Evolutionary conservation across 805 yeast genomes (phyloP), one percentile per base, ranked within the genome.

Genomic region (Brettanomyces nanus): DNA sequence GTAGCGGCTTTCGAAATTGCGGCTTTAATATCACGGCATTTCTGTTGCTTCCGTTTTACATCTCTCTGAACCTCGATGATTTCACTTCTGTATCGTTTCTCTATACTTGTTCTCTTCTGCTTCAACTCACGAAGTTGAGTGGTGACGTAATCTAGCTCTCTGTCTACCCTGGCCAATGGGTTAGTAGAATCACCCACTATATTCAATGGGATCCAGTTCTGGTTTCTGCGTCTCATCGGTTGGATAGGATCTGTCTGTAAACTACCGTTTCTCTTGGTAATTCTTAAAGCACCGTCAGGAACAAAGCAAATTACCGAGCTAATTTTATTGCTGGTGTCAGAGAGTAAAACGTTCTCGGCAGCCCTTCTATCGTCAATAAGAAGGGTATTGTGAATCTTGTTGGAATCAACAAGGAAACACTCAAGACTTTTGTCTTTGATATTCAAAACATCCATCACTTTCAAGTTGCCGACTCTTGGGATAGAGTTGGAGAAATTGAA

Each of bases 331-430:
- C 42, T 41, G 0, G 64, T 61, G 7, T 59, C 53, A 4, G 45
- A 41, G n/a, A 48, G 38, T 38, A 77, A 52, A 14, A 66, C 54
- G 0, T 44, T 39, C 45, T 73, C 75, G 0, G 84, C 90, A 11
- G 66, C 68, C 2, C 53, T 47, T 44, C 77, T 65, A 37, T 75
- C 63, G 1, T 68, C 66, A 14, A 75, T 64, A 28, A 87, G 54
- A 0, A 82, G 61, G 1, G 71, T 61, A 9, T 69, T 65, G 50
- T 89, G 95, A 33, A 84, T 69, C 31, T 61, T 65, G 29, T 68
- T 66, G 3, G 68, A 45, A 57, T 85, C 95, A 36, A 87, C 77
- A 33, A 87, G 55, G 2, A 80, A 59, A 46, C 74, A 78, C 48
- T 71, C 67, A 6, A 80, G 68, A 28, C 70, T 69, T 30, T 72